Base-by-base conservation (phyloP, 108 stramenopile genomes). In the Pinguiococcus pyrenoidosus region DNA sequence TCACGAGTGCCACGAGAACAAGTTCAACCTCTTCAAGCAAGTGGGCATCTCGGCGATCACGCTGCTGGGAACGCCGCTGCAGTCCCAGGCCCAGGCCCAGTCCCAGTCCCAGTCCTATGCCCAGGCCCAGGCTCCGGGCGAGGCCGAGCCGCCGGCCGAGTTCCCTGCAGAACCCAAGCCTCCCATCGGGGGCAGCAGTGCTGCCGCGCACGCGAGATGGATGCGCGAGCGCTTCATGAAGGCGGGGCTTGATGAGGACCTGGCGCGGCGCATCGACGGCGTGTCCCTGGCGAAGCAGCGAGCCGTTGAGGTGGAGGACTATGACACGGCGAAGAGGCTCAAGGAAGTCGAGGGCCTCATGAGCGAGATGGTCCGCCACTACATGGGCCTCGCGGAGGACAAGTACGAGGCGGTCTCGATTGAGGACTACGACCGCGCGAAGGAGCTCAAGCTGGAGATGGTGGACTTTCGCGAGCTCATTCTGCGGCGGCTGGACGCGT, bases 1-100 rank as follows among this genome's bases (percentile, higher is more conserved):
- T 37, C 67, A 73, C 61, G 62, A 69, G 32, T 71, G 69, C 62
- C 56, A 68, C 48, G 47, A 63, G 43, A 75, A 73, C 49, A 54
- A 70, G 34, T 30, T 36, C 41, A 75, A 75, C 36, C 57, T 68
- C 0, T 70, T 55, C 38, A 75, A 75, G 18, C 74, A 75, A 55
- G 69, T 69, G 24, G 22, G 71, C 13, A 9, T 62, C 36, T 36
- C 62, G 13, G 66, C 66, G 26, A 40, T 68, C 24, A 60, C 41
- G 29, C 30, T 63, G n/a, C 45, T 68, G 3, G 64, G 64, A 13
- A n/a, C n/a, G n/a, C 10, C 7, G 16, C 9, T 29, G 33, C 29
- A n/a, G n/a, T n/a, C n/a, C n/a, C n/a, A n/a, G n/a, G 28, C 12
- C 8, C 25, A 54, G 27, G 13, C 16, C 12, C 18, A 18, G 18